Evolutionary conservation across 73 alveolate species (phyloP).

Genomic region (Blepharisma stoltei): DNA sequence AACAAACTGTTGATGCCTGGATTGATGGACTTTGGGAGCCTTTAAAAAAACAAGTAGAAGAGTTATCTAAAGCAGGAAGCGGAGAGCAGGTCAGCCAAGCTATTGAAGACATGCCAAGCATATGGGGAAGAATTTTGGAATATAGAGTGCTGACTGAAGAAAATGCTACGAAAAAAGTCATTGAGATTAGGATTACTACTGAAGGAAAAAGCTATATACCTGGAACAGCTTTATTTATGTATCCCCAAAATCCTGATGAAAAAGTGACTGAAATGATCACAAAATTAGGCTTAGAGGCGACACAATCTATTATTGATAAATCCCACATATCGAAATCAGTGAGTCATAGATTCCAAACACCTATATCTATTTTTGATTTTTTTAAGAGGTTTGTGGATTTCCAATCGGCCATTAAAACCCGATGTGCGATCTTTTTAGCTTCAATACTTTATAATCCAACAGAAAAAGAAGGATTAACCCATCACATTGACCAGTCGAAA

Average conservation of each 20-base stretch:
- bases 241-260: slow-evolving; percentile 6
- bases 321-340: slow-evolving; percentile 5
- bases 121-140: not conserved
- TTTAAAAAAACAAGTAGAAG: not conserved
- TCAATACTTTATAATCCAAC: not conserved
- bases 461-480: not conserved
- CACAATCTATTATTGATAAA: not conserved
- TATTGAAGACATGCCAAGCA: not conserved
- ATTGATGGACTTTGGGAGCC: slow-evolving; percentile 40
- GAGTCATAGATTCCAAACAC: not conserved
- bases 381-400: not conserved
- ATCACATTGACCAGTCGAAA: not conserved
- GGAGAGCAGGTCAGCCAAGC: not conserved
- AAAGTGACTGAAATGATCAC: not conserved
- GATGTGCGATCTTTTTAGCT: not conserved
- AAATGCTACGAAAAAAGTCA: not conserved
- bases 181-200: not conserved
- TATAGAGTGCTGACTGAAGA: not conserved
- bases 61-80: not conserved
- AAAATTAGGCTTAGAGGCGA: not conserved
- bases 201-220: not conserved
- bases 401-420: not conserved
- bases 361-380: not conserved
- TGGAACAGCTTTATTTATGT: slow-evolving; percentile 21
- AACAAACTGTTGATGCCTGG: slow-evolving; percentile 55